These are phyloP conservation scores for Xylariaceae sp. DNA, from an alignment of 2,329 filamentous ascomycete species.

Conservation along the genomic window DNA sequence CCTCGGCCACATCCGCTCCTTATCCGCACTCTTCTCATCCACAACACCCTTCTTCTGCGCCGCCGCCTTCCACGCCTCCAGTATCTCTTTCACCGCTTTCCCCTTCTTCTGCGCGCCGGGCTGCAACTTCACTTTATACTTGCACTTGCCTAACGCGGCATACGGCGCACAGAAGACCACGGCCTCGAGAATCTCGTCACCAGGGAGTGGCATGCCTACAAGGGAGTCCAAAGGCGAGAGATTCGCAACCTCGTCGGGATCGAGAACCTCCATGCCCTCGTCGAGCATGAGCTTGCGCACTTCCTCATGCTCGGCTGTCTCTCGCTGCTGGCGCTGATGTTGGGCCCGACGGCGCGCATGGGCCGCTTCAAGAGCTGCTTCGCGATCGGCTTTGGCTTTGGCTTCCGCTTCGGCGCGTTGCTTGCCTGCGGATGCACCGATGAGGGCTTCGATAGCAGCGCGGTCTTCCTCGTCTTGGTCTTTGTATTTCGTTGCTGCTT, in stretches of 20 bases:
- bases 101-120: constrained; percentile 89
- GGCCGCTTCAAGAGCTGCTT: constrained; percentile 68
- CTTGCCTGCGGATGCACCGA: constrained; percentile 69
- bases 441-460: constrained; percentile 73
- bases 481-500: constrained; percentile 83
- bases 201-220: constrained; percentile 71
- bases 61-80: constrained; percentile 74
- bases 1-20: constrained; percentile 75
- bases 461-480: constrained; percentile 94
- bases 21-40: constrained; percentile 58
- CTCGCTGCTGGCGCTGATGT: constrained; percentile 71
- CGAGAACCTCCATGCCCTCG: constrained; percentile 55
- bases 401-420: constrained; percentile 67
- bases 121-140: constrained; percentile 94
- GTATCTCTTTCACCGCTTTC: constrained; percentile 85
- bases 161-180: constrained; percentile 64
- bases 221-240: constrained; percentile 62
- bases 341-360: constrained; percentile 75
- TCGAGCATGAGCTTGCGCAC: constrained; percentile 57
- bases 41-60: constrained; percentile 54
- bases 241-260: constrained; percentile 55
- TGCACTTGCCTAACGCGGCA: constrained; percentile 63
- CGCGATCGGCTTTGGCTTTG: constrained; percentile 61
- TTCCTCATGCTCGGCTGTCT: constrained; percentile 74
- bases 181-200: constrained; percentile 74